phyloP scores from a whole-genome alignment of 2,329 filamentous ascomycete genomes.

The Talaromyces verruculosus region DNA sequence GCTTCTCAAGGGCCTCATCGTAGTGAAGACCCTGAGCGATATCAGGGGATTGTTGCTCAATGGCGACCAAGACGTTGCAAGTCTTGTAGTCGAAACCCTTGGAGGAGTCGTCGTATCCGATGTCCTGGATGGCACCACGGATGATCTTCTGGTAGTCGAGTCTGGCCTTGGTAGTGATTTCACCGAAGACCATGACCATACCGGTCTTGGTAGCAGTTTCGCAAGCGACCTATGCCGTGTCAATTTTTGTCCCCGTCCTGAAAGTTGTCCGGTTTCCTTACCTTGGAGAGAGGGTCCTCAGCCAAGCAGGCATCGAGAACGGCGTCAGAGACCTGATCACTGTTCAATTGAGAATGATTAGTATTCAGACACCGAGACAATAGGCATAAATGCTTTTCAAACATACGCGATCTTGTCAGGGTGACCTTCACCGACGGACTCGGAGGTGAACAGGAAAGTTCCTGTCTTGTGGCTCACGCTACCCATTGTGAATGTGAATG shows the following conservation, averaged over 20 bases:
- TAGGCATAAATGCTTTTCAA: not conserved
- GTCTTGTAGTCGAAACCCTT: conserved; percentile 99
- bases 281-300: conserved; percentile 96
- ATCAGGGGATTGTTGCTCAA: conserved; percentile 98
- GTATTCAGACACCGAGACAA: not conserved
- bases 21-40: conserved; percentile 99
- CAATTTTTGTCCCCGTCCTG: not conserved
- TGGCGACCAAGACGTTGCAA: conserved; percentile 95
- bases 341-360: conserved; percentile 29
- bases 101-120: conserved; percentile 92
- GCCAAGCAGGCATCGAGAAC: conserved; percentile 96
- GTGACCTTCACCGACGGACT: conserved; percentile 87
- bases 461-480: conserved; percentile 55
- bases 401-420: conserved; percentile 85
- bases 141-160: conserved; percentile 99
- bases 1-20: conserved; percentile 93
- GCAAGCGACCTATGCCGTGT: conserved; percentile 67
- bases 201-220: conserved; percentile 99
- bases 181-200: conserved; percentile 98
- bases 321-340: conserved; percentile 96
- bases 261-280: conserved; percentile 26
- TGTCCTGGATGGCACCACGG: conserved; percentile 92
- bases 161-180: conserved; percentile 94
- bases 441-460: conserved; percentile 85
- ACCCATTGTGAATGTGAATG: conserved; percentile 56